These are phyloP conservation scores for Xylaria sp. DNA, from an alignment of 2,329 filamentous ascomycete genomes.

Conservation along the genomic window DNA sequence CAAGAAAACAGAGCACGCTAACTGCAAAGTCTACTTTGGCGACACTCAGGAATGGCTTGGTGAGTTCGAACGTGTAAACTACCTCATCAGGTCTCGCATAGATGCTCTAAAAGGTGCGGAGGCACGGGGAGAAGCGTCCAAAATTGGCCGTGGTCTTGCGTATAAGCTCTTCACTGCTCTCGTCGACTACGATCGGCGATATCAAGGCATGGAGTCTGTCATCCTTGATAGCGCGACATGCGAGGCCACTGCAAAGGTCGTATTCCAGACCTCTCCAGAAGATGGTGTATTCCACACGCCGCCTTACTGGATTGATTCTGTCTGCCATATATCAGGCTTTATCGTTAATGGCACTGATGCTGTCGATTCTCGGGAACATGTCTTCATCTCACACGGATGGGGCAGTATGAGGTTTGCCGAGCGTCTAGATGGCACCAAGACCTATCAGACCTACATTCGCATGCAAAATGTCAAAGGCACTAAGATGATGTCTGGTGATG, in stretches of 20 bases:
- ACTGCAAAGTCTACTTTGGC: conserved; percentile 66
- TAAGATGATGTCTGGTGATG: conserved; percentile 60
- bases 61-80: conserved; percentile 71
- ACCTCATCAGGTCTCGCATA: conserved; percentile 70
- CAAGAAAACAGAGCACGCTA: conserved; percentile 65
- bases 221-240: conserved; percentile 59
- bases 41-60: conserved; percentile 64
- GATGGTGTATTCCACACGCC: conserved; percentile 61
- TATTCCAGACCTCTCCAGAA: conserved; percentile 54
- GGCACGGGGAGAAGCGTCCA: conserved; percentile 69
- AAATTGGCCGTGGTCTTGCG: conserved; percentile 74
- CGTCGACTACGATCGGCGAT: conserved; percentile 61
- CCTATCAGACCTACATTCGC: conserved; percentile 62
- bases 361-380: conserved; percentile 58
- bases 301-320: conserved; percentile 64
- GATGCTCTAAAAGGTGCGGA: conserved; percentile 65
- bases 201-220: conserved; percentile 64
- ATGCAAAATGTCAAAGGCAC: conserved; percentile 60
- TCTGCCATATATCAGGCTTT: conserved; percentile 65
- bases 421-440: conserved; percentile 51
- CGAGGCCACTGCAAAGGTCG: conserved; percentile 59
- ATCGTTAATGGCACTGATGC: conserved; percentile 64
- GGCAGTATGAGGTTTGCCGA: conserved; percentile 57
- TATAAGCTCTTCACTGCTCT: conserved; percentile 72
- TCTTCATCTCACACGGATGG: conserved; percentile 67